Evolutionary conservation across 1,284 basidiomycete genomes (phyloP).

Genomic region (Wallemia hederae): DNA sequence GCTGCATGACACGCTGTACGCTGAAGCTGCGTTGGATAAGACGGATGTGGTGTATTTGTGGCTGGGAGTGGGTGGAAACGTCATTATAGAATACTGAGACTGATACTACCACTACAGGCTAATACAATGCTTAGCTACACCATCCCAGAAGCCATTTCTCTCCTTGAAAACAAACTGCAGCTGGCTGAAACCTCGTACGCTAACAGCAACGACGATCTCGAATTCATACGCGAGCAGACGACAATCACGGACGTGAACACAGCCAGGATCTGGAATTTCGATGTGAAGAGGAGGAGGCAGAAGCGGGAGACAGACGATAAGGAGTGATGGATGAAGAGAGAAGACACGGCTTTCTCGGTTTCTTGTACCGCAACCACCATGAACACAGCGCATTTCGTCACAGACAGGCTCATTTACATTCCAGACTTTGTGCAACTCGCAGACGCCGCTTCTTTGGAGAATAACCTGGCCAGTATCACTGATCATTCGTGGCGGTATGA

Average conservation of each 20-base stretch:
- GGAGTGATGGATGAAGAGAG: not conserved
- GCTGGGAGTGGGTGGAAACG: conserved; percentile 48
- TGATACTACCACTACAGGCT: conserved; percentile 26
- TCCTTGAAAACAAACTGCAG: conserved; percentile 48
- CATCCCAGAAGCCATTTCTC: conserved; percentile 41
- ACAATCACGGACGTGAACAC: conserved; percentile 98
- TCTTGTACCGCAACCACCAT: not conserved
- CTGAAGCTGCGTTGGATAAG: conserved; percentile 62
- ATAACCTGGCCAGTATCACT: not conserved
- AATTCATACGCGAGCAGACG: conserved; percentile 77
- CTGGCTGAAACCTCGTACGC: conserved; percentile 37
- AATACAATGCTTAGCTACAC: conserved; percentile 96
- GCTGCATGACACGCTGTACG: conserved; percentile 79
- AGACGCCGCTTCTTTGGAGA: not conserved
- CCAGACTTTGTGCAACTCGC: not conserved
- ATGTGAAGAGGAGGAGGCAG: conserved; percentile 53
- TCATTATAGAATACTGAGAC: not conserved
- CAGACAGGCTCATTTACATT: not conserved
- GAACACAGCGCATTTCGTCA: not conserved
- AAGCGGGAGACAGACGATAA: conserved; percentile 9
- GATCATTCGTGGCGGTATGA: not conserved
- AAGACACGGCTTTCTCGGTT: not conserved
- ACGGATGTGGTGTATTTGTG: conserved; percentile 74
- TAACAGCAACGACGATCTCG: conserved; percentile 58
- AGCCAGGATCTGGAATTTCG: conserved; percentile 86